These are phyloP conservation scores for Otatea glauca DNA, from an alignment of 176 grass and related monocot genomes.

Conservation along the genomic window DNA sequence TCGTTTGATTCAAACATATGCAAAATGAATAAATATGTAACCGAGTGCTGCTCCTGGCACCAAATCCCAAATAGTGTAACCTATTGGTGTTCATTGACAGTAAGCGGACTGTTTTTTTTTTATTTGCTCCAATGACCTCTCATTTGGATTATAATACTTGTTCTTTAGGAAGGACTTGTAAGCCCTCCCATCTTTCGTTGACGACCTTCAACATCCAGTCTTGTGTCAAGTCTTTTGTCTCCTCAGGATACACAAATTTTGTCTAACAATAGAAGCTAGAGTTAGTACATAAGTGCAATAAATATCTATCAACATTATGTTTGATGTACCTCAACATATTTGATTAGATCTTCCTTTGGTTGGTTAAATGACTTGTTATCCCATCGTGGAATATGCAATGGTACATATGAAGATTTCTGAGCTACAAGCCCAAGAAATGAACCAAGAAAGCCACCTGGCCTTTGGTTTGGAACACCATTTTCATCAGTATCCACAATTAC, in stretches of 20 bases:
- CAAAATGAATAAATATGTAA: no score
- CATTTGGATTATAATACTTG: not conserved
- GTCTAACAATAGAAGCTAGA: not conserved
- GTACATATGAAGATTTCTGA: not conserved
- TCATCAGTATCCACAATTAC: constrained; percentile 2
- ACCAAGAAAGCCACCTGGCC: not conserved
- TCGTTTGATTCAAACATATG: no score
- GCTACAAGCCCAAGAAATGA: not conserved
- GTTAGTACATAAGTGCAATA: not conserved
- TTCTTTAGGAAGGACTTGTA: constrained; percentile 25
- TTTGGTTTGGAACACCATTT: constrained; percentile 10
- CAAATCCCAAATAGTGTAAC: no score
- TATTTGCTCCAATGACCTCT: not conserved
- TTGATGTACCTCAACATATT: not conserved
- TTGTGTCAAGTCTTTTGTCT: not conserved
- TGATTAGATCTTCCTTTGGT: not conserved
- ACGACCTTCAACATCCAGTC: not conserved
- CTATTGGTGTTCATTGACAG: constrained; percentile 11
- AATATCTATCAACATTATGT: no score
- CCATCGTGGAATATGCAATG: constrained; percentile 9
- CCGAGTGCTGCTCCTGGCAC: no score
- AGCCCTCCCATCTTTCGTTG: no score
- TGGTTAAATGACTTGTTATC: not conserved
- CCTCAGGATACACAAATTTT: constrained; percentile 6
- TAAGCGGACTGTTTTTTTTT: no score